Percentiles rank a stretch among this genome's conserved stretches.
Evolutionary conservation across 306 rosid genomes (phyloP).

Genomic region (Oxytropis ochrocephala): DNA sequence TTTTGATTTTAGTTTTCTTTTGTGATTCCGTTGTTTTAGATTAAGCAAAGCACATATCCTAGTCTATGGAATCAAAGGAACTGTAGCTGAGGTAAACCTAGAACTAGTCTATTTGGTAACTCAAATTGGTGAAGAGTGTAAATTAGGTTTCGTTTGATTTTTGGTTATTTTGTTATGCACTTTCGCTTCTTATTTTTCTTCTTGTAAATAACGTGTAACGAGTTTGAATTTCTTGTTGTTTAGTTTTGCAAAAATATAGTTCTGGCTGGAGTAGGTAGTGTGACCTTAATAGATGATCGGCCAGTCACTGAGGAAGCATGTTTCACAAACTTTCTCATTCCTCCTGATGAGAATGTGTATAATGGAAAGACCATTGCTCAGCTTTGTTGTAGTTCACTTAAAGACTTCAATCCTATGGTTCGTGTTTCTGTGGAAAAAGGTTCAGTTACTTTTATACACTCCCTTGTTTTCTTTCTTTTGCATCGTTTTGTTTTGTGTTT

Average conservation of each 20-base stretch:
- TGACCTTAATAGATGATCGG: slow-evolving; percentile 89
- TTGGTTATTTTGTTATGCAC: not conserved
- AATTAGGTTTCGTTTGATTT: not conserved
- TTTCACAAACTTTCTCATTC: slow-evolving; percentile 72
- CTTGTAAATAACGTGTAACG: not conserved
- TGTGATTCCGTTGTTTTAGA: slow-evolving; percentile 34
- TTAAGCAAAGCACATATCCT: slow-evolving; percentile 87
- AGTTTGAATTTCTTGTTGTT: slow-evolving; percentile 7
- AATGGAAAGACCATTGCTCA: slow-evolving; percentile 73
- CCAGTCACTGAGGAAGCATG: slow-evolving; percentile 49
- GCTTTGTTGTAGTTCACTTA: slow-evolving; percentile 84
- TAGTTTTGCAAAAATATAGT: slow-evolving; percentile 98
- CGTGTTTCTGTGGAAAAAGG: slow-evolving; percentile 83
- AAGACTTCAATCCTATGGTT: slow-evolving; percentile 95
- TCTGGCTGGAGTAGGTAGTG: slow-evolving; percentile 90
- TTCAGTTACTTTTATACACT: not conserved
- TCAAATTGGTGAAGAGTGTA: not conserved
- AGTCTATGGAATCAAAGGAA: slow-evolving; percentile 84
- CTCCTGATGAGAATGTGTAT: slow-evolving; percentile 59
- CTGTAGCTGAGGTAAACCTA: slow-evolving; percentile 74
- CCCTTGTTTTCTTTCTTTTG: not conserved
- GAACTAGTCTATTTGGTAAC: not conserved
- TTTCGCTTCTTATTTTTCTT: not conserved
- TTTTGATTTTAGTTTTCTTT: not conserved
- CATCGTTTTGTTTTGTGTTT: not conserved